phyloP scores from a whole-genome alignment of 2,329 filamentous ascomycete species.

The Emericellopsis cladophorae region DNA sequence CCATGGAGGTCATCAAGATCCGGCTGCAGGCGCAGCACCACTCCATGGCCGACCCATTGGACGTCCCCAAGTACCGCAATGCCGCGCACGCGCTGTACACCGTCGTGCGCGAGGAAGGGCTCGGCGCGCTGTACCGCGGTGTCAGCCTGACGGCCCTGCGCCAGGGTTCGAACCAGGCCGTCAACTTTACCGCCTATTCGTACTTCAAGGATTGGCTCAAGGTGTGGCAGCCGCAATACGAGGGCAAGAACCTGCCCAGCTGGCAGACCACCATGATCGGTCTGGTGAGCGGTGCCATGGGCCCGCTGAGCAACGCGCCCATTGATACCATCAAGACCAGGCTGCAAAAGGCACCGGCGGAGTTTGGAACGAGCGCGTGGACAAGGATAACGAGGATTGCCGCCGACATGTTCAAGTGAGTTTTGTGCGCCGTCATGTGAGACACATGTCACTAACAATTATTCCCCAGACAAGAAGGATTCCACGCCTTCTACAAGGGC shows the following conservation, averaged over 20 bases:
- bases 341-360: conserved; percentile 77
- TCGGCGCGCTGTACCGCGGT: conserved; percentile 80
- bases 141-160: conserved; percentile 86
- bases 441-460: neutral
- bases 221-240: conserved; percentile 57
- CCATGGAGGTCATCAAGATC: conserved; percentile 99
- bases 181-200: conserved; percentile 96
- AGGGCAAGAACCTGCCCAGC: conserved; percentile 54
- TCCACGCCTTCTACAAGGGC: conserved; percentile 95
- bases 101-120: conserved; percentile 81
- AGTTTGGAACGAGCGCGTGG: conserved; percentile 69
- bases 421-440: conserved; percentile 4
- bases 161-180: conserved; percentile 94
- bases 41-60: conserved; percentile 91
- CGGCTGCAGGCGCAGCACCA: conserved; percentile 96
- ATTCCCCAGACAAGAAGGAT: conserved; percentile 64
- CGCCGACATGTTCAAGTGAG: conserved; percentile 69
- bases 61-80: conserved; percentile 94
- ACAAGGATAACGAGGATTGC: conserved; percentile 69
- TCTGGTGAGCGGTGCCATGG: conserved; percentile 85
- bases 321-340: conserved; percentile 99
- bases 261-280: conserved; percentile 90
- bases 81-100: conserved; percentile 76
- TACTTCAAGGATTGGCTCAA: conserved; percentile 78
- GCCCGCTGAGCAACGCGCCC: conserved; percentile 88